These are phyloP conservation scores for Nannochloris sp. DNA, from an alignment of 139 green algal species.

Conservation along the genomic window DNA sequence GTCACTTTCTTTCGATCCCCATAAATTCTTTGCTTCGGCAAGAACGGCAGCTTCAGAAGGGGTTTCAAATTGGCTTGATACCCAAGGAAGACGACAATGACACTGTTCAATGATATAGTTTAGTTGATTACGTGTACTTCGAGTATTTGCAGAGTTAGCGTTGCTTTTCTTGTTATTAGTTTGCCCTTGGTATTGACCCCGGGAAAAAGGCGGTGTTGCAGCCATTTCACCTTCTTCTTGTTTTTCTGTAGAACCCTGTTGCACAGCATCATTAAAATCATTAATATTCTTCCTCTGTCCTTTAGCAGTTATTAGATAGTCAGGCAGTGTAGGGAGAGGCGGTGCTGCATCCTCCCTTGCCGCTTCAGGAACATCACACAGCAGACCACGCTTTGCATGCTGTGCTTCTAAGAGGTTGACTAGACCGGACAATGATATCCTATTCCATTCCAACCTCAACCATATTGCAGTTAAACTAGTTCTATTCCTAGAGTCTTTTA, in stretches of 20 bases:
- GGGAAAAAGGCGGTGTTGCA: no score
- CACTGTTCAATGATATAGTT: conserved; percentile 2
- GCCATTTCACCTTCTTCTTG: no score
- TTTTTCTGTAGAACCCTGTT: no score
- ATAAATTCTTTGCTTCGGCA: conserved; percentile 20
- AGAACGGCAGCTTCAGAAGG: conserved; percentile 36
- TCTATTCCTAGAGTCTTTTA: no score
- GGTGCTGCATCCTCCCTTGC: conserved; percentile 10
- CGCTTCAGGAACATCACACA: conserved; percentile 28
- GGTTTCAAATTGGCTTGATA: conserved; percentile 34
- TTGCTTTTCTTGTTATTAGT: no score
- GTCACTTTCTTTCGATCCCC: no score
- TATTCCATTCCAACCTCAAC: conserved; percentile 73
- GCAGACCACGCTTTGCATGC: conserved; percentile 17
- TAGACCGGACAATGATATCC: conserved; percentile 37
- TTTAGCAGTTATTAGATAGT: conserved; percentile 13
- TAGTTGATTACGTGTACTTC: conserved; percentile 18
- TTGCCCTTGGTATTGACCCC: no score
- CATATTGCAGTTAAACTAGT: conserved; percentile 33
- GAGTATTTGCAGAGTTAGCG: no score
- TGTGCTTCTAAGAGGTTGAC: conserved; percentile 12
- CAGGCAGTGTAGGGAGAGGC: conserved; percentile 14
- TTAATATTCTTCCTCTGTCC: no score
- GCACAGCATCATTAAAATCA: neutral
- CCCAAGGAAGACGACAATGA: conserved; percentile 52